These are phyloP conservation scores for Vitis rupestris DNA, from an alignment of 164 flowering plant genomes.

Conservation along the genomic window DNA sequence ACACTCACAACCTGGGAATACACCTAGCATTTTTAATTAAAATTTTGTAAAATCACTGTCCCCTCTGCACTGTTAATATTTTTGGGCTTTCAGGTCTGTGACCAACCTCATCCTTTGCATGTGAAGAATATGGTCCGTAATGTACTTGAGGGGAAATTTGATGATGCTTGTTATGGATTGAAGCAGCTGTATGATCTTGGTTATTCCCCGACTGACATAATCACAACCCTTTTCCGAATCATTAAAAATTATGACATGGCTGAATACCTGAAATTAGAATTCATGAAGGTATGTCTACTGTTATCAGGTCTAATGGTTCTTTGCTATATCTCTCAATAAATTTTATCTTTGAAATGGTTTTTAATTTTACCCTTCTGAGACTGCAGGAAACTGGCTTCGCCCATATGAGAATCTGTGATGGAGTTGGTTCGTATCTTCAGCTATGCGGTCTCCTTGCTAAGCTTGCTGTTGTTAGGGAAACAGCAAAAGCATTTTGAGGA, in stretches of 20 bases:
- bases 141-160: conserved; percentile 89
- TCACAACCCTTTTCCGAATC: conserved; percentile 92
- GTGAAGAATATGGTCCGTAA: conserved; percentile 88
- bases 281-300: conserved; percentile 67
- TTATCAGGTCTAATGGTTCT: no score
- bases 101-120: conserved; percentile 98
- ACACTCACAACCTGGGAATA: neutral
- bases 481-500: conserved; percentile 69
- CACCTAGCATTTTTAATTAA: neutral
- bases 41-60: neutral
- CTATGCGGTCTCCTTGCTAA: conserved; percentile 90
- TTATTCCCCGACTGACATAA: conserved; percentile 96
- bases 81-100: conserved; percentile 74
- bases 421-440: conserved; percentile 96
- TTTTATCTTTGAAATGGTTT: neutral
- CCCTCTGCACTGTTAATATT: neutral
- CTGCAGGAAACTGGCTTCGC: conserved; percentile 97
- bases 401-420: conserved; percentile 98
- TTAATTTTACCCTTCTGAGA: neutral
- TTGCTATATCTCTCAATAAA: neutral
- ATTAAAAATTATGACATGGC: conserved; percentile 96
- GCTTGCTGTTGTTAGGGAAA: conserved; percentile 71
- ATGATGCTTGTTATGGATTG: conserved; percentile 84
- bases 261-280: conserved; percentile 92
- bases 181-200: conserved; percentile 97